Conservation (phyloP, 2,329 filamentous ascomycete genomes). For the Chaetomium globosum region DNA sequence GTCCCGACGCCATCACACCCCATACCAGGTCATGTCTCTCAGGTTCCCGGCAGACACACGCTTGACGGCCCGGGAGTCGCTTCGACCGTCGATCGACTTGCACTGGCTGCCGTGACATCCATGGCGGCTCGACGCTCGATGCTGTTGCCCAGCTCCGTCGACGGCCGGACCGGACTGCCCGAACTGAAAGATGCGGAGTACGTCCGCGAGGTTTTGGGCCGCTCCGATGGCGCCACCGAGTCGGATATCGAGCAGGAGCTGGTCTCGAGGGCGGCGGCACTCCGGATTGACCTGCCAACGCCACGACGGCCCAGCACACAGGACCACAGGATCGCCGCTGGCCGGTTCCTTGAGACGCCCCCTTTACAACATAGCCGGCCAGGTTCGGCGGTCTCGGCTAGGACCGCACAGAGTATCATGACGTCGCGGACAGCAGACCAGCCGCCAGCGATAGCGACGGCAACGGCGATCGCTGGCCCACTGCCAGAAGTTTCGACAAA, state of each 20-base stretch:
- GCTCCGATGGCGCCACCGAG: constrained; percentile 44
- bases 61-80: constrained; percentile 18
- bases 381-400: constrained; percentile 48
- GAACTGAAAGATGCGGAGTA: constrained; percentile 49
- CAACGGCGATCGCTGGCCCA: constrained; percentile 39
- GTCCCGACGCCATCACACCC: constrained; percentile 1
- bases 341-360: constrained; percentile 24
- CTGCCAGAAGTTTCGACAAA: constrained; percentile 38
- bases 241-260: constrained; percentile 45
- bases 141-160: constrained; percentile 28
- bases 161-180: constrained; percentile 31
- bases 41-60: neutral
- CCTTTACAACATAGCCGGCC: constrained; percentile 46
- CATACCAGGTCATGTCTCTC: constrained; percentile 26
- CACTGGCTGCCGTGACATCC: constrained; percentile 25
- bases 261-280: constrained; percentile 41
- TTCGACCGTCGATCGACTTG: constrained; percentile 10
- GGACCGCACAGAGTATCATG: constrained; percentile 46
- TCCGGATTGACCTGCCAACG: constrained; percentile 43
- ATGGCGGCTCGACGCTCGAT: constrained; percentile 34
- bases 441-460: constrained; percentile 40
- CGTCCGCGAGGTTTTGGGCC: constrained; percentile 45
- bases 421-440: constrained; percentile 48
- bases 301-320: constrained; percentile 40
- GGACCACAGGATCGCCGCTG: constrained; percentile 45